Conservation (phyloP, 2,329 filamentous ascomycete genomes). For the Curvularia eragrostidis region DNA sequence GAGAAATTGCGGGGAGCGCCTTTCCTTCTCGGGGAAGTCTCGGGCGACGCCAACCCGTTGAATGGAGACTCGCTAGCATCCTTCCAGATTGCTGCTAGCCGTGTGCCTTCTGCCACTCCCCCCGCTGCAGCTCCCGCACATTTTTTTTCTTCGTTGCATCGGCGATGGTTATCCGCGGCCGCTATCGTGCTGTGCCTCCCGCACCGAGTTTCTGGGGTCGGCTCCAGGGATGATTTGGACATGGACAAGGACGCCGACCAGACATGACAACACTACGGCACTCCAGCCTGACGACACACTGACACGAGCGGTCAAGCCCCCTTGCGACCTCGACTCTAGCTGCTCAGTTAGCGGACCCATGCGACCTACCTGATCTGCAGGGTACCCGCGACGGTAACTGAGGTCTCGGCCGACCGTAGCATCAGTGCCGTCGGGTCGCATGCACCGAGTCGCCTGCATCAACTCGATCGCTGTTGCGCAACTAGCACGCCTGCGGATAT, state of each 20-base stretch:
- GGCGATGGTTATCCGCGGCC: constrained; percentile 8
- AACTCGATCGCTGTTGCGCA: not conserved
- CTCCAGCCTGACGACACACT: not conserved
- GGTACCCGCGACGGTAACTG: constrained; percentile 2
- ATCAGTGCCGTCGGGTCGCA: constrained; percentile 3
- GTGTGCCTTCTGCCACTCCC: not conserved
- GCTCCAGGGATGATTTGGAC: not conserved
- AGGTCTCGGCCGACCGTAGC: constrained; percentile 6
- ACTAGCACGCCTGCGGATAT: not conserved
- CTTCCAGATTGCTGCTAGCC: constrained; percentile 19
- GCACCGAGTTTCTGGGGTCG: constrained; percentile 4
- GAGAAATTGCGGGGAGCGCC: constrained; percentile 23
- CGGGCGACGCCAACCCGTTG: constrained; percentile 21
- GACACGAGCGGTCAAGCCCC: constrained; percentile 4
- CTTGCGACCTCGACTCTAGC: not conserved
- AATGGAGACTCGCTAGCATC: constrained; percentile 9
- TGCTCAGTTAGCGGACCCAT: constrained; percentile 1
- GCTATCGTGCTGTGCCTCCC: constrained; percentile 4
- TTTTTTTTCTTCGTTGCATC: constrained; percentile 7
- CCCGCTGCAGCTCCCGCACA: constrained; percentile 13
- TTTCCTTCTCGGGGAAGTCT: constrained; percentile 29
- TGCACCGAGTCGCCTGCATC: not conserved
- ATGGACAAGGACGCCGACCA: not conserved
- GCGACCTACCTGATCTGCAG: constrained; percentile 10
- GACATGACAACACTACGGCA: not conserved